Conservation (phyloP, 2,329 filamentous ascomycete species). For the Fusarium sublunatum region DNA sequence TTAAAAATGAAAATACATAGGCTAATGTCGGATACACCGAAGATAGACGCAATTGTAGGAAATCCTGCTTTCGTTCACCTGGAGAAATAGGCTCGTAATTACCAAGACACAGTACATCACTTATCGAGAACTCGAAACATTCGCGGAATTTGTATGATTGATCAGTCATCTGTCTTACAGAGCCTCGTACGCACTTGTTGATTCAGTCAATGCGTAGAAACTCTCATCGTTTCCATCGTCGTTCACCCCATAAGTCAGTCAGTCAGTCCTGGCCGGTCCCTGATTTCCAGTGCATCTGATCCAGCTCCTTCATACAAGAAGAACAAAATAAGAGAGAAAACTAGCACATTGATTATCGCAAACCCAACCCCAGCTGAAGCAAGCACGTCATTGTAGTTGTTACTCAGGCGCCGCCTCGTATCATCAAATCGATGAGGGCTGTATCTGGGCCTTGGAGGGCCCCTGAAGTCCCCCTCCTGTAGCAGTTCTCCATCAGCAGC, state of each 20-base stretch:
- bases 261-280: slow-evolving; percentile 15
- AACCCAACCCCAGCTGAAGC: slow-evolving; percentile 18
- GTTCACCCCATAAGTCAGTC: slow-evolving; percentile 17
- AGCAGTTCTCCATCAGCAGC: slow-evolving; percentile 10
- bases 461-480: slow-evolving; percentile 1
- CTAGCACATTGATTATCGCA: slow-evolving; percentile 30
- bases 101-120: background rate
- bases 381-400: slow-evolving; percentile 21
- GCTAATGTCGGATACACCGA: slow-evolving; percentile 2
- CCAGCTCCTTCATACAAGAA: slow-evolving; percentile 40
- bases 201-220: slow-evolving; percentile 27
- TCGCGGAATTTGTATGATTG: slow-evolving; percentile 37
- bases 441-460: slow-evolving; percentile 1
- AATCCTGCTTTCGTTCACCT: background rate
- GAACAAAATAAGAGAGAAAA: slow-evolving; percentile 22
- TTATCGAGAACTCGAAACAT: background rate
- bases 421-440: slow-evolving; percentile 24
- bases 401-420: slow-evolving; percentile 23
- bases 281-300: slow-evolving; percentile 34
- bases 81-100: no score
- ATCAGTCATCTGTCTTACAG: slow-evolving; percentile 26
- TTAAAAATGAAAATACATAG: slow-evolving; percentile 19
- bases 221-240: slow-evolving; percentile 21
- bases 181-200: slow-evolving; percentile 27
- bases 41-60: background rate